Conservation (phyloP, 2,329 filamentous ascomycete genomes). For the Cryphonectria japonica region DNA sequence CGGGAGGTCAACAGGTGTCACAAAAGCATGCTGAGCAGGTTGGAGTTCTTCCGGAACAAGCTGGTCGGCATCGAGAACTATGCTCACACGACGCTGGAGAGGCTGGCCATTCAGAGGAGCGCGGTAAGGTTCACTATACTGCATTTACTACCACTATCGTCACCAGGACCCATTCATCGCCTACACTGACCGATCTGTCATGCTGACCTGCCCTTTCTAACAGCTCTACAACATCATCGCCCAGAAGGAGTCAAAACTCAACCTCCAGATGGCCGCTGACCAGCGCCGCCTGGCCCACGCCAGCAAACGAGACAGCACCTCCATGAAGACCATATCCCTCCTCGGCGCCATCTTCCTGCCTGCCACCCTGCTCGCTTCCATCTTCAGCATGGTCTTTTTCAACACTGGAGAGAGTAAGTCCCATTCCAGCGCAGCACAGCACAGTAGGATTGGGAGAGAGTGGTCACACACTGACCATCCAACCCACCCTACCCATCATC, state of each 20-base stretch:
- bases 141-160: constrained; percentile 20
- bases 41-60: constrained; percentile 66
- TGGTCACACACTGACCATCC: no score
- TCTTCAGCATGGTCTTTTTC: constrained; percentile 71
- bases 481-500: no score
- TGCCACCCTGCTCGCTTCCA: constrained; percentile 63
- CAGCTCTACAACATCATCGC: constrained; percentile 70
- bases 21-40: constrained; percentile 53
- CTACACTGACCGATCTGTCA: not conserved
- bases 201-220: not conserved
- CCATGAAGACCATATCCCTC: constrained; percentile 68
- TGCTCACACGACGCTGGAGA: constrained; percentile 63
- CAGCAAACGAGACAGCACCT: constrained; percentile 64
- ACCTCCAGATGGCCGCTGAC: constrained; percentile 64
- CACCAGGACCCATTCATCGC: constrained; percentile 21
- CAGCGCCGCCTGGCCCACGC: constrained; percentile 63
- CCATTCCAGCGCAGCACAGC: not conserved
- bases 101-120: constrained; percentile 63
- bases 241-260: constrained; percentile 66
- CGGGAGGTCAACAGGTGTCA: constrained; percentile 51
- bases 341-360: constrained; percentile 67
- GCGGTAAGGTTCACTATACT: constrained; percentile 48
- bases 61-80: constrained; percentile 66
- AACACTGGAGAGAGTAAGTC: constrained; percentile 56
- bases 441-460: no score